A percentile compares a stretch with the other conserved stretches of the same genome.
Conservation (phyloP, 768 basidiomycete genomes). For the Kwoniella pini region DNA sequence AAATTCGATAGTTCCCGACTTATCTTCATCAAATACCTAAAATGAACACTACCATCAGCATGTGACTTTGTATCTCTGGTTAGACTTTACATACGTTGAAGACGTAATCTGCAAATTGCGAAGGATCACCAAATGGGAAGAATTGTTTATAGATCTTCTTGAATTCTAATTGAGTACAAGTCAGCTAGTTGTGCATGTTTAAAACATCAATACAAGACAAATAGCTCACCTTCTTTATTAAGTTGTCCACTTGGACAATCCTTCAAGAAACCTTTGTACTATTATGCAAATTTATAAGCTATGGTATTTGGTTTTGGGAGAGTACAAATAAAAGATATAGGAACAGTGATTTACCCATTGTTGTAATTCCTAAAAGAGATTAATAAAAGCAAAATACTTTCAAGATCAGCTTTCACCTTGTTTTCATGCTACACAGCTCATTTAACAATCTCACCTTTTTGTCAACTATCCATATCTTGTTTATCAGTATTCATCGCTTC, state of each 20-base stretch:
- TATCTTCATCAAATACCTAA: constrained; percentile 56
- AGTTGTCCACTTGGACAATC: constrained; percentile 97
- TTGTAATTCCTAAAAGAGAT: constrained; percentile 44
- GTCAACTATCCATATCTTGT: constrained; percentile 42
- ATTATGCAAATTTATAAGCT: constrained; percentile 28
- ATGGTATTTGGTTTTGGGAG: neutral
- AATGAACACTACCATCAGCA: constrained; percentile 2
- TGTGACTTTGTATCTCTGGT: neutral
- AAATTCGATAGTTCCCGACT: constrained; percentile 81
- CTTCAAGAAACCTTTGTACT: constrained; percentile 99
- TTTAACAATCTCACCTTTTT: constrained; percentile 45
- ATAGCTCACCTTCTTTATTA: constrained; percentile 66
- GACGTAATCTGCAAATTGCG: constrained; percentile 94
- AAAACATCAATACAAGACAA: neutral
- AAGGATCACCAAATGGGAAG: constrained; percentile 99
- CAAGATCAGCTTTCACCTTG: neutral
- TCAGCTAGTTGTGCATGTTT: neutral
- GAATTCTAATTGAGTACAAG: constrained; percentile 63
- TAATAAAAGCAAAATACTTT: neutral
- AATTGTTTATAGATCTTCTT: constrained; percentile 98
- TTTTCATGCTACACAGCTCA: neutral
- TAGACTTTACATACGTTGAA: constrained; percentile 70
- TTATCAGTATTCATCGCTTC: constrained; percentile 1
- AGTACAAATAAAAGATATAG: neutral
- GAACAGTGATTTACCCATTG: constrained; percentile 44